Evolutionary conservation across 2,329 filamentous ascomycete genomes (phyloP).

Genomic region (Fusarium longipes): DNA sequence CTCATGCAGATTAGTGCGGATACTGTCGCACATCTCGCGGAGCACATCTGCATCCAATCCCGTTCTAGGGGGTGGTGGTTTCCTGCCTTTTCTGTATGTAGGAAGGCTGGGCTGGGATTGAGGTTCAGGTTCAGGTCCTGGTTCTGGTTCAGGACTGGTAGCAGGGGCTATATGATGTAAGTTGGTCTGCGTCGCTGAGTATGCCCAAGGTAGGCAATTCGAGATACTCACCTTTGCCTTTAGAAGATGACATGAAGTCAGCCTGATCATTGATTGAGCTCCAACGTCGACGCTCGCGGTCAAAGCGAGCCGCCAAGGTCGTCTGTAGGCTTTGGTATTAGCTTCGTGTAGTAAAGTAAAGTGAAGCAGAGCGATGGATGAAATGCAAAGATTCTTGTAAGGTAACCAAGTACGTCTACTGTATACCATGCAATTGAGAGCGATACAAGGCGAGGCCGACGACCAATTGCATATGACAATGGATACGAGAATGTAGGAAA

Average conservation of each 20-base stretch:
- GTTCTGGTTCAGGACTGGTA: conserved; percentile 10
- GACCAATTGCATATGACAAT: not conserved
- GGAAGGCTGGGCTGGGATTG: not conserved
- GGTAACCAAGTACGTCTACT: not conserved
- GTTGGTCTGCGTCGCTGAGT: conserved; percentile 1
- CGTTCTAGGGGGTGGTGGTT: conserved; percentile 5
- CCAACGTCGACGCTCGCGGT: conserved; percentile 21
- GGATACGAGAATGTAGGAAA: not conserved
- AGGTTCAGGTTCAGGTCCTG: not conserved
- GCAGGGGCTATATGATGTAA: conserved; percentile 36
- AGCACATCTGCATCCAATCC: conserved; percentile 35
- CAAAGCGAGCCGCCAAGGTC: conserved; percentile 28
- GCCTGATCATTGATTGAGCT: conserved; percentile 24
- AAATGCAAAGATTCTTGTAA: not conserved
- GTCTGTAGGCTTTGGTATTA: conserved; percentile 29
- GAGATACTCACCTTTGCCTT: conserved; percentile 32
- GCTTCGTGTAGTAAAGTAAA: conserved; percentile 1
- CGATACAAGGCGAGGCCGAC: not conserved
- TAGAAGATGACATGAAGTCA: conserved; percentile 28
- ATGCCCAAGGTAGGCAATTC: not conserved
- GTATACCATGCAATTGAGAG: not conserved
- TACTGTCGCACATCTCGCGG: conserved; percentile 57
- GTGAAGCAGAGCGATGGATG: not conserved
- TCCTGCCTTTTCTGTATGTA: conserved; percentile 3
- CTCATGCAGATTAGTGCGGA: conserved; percentile 52